These are phyloP conservation scores for Pyronema omphalodes DNA, from an alignment of 495 filamentous ascomycete genomes.

Conservation along the genomic window DNA sequence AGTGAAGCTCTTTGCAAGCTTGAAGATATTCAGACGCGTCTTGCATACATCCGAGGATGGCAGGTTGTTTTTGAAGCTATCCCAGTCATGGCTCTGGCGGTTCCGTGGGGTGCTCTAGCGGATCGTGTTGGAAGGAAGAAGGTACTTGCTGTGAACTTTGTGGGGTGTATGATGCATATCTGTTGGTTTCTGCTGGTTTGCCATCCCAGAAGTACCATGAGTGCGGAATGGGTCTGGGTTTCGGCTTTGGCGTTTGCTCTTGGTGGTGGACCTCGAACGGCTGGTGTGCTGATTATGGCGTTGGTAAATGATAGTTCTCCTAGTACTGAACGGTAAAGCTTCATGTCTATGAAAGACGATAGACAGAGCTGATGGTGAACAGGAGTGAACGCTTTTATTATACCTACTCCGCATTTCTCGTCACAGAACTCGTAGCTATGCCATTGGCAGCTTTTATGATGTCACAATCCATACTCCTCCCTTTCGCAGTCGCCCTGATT, in stretches of 20 bases:
- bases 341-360: neutral
- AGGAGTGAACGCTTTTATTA: conserved; percentile 5
- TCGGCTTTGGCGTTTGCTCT: conserved; percentile 1
- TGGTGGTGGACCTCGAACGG: conserved; percentile 5
- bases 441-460: neutral
- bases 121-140: conserved; percentile 2
- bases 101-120: conserved; percentile 6
- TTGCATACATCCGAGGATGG: conserved; percentile 7
- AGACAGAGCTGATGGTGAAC: neutral
- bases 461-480: neutral
- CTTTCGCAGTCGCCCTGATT: conserved; percentile 1
- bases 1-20: conserved; percentile 2
- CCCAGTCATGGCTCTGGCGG: conserved; percentile 2
- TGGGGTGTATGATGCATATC: conserved; percentile 4
- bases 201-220: neutral
- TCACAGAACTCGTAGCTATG: conserved; percentile 2
- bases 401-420: conserved; percentile 5
- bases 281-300: conserved; percentile 2
- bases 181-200: conserved; percentile 4
- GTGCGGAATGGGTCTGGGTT: conserved; percentile 4
- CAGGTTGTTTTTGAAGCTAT: conserved; percentile 4
- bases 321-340: neutral
- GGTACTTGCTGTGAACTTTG: conserved; percentile 3
- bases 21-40: neutral
- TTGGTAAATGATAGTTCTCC: conserved; percentile 2